phyloP scores from a whole-genome alignment of 345 rosid genomes.

The Citrus unshiu region DNA sequence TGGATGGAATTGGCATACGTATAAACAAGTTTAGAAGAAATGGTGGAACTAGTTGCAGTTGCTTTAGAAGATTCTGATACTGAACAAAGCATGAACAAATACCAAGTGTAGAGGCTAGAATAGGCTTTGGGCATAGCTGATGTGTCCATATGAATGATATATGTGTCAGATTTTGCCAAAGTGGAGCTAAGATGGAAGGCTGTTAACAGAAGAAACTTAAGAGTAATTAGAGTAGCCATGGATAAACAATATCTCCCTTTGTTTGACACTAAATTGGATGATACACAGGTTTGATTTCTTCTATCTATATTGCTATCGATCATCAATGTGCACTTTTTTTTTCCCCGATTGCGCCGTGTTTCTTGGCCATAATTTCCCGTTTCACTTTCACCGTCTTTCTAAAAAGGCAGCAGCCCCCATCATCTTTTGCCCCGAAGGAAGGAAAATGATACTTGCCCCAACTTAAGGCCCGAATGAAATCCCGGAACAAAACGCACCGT shows the following conservation, averaged over 20 bases:
- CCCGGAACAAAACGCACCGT: too few species aligned
- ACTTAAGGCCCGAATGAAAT: too few species aligned
- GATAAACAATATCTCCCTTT: neutral
- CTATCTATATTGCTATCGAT: too few species aligned
- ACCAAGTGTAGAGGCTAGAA: conserved; percentile 32
- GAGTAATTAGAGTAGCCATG: conserved; percentile 17
- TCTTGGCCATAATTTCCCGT: neutral
- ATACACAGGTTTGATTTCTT: too few species aligned
- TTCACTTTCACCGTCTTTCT: too few species aligned
- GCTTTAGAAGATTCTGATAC: conserved; percentile 3
- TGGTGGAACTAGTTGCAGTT: neutral
- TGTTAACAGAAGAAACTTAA: conserved; percentile 8
- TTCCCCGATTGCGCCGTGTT: neutral
- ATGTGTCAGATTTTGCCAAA: conserved; percentile 18
- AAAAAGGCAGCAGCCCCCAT: neutral
- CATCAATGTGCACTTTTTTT: too few species aligned
- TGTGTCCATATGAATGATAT: conserved; percentile 31
- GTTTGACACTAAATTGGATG: neutral
- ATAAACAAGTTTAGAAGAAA: conserved; percentile 20
- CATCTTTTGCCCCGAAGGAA: neutral
- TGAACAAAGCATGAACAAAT: conserved; percentile 22
- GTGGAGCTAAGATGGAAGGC: conserved; percentile 9
- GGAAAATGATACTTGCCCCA: too few species aligned
- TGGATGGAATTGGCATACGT: conserved; percentile 16
- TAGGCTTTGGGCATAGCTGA: conserved; percentile 32